These are phyloP conservation scores for Breynia disticha DNA, from an alignment of 441 rosid species.

Conservation along the genomic window DNA sequence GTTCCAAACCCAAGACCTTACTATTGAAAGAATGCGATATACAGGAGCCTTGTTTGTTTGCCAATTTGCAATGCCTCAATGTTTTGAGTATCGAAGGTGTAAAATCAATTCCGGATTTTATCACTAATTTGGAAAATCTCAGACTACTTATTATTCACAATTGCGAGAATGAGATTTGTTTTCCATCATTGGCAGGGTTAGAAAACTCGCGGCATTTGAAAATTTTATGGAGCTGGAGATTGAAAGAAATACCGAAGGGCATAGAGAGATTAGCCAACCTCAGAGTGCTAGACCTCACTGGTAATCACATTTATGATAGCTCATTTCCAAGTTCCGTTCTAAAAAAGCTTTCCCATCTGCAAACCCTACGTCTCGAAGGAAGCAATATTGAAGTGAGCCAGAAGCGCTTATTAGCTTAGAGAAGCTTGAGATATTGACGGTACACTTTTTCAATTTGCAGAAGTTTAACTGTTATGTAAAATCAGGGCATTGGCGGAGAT, in stretches of 20 bases:
- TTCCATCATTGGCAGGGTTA: neutral
- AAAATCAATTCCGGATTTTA: neutral
- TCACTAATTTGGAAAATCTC: neutral
- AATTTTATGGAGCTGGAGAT: neutral
- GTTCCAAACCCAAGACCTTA: slow-evolving; percentile 9
- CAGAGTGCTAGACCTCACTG: neutral
- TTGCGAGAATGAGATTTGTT: no score
- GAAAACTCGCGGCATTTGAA: no score
- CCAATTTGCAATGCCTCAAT: neutral
- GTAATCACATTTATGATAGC: no score
- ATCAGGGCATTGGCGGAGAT: neutral
- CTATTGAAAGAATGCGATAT: neutral
- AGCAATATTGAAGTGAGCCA: neutral
- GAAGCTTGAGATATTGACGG: neutral
- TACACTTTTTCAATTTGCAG: neutral
- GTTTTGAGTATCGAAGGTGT: no score
- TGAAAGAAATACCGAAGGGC: neutral
- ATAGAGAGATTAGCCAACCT: neutral
- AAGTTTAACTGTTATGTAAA: no score
- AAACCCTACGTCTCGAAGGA: neutral
- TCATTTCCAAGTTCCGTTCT: neutral
- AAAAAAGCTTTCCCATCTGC: neutral
- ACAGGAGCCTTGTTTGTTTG: neutral
- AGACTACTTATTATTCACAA: neutral
- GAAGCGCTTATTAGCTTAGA: neutral